phyloP scores from a whole-genome alignment of 768 basidiomycete species.

The Russula lepida region DNA sequence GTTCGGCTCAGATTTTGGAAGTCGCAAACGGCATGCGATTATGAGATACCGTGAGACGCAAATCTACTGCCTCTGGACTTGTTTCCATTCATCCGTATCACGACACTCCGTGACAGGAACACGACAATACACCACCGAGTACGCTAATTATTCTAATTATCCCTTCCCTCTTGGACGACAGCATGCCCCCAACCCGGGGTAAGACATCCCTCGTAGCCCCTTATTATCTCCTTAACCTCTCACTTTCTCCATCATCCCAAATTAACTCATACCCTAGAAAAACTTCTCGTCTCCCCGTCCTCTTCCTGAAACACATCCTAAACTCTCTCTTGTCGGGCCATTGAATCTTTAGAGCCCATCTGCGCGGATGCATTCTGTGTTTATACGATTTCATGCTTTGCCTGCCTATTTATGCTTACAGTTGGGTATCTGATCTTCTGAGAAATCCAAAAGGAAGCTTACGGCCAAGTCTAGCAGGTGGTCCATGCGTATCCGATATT shows the following conservation, averaged over 20 bases:
- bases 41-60: not conserved
- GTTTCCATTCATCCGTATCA: not conserved
- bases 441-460: constrained; percentile 1
- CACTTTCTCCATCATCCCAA: constrained; percentile 1
- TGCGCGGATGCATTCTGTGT: constrained; percentile 6
- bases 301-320: not conserved
- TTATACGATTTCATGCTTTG: not conserved
- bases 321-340: constrained; percentile 5
- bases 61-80: not conserved
- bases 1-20: constrained; percentile 2
- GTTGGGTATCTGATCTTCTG: constrained; percentile 1
- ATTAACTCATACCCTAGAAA: constrained; percentile 12
- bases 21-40: not conserved
- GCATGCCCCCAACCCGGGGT: not conserved
- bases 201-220: not conserved
- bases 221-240: not conserved
- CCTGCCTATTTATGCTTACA: constrained; percentile 14
- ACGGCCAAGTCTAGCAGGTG: not conserved
- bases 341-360: constrained; percentile 12
- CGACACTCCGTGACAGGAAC: not conserved
- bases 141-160: not conserved
- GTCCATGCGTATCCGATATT: not conserved
- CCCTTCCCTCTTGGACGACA: not conserved
- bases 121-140: not conserved
- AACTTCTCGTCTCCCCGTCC: not conserved